Evolutionary conservation across 2,329 filamentous ascomycete species (phyloP), one percentile per base, ranked within the genome.

Genomic region (Epichloe glyceriae): DNA sequence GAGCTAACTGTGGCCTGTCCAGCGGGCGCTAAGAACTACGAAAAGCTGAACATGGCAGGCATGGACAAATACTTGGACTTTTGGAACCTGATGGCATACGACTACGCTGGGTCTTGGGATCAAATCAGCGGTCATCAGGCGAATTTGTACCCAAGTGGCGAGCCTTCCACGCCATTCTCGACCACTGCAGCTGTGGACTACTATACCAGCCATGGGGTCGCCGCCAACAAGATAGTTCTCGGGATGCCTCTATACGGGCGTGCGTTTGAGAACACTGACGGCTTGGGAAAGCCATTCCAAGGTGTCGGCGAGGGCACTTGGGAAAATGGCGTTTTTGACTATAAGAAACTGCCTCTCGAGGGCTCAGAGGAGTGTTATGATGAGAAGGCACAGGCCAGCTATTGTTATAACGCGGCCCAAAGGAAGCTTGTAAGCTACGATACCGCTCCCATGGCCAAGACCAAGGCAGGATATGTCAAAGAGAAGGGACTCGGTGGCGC

Each of bases 211-310:
- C 74, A 77, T 12, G 83, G 83, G 6, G 81, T 96, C 0, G 62
- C 75, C 0, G 63, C 81, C 0, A 62, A 73, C 54, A 96, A 95
- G 69, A 79, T 97, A 50, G 86, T 95, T 3, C 67, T 96, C 14
- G 90, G 91, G 3, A 91, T 96, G 85, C 90, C 91, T 2, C 72
- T 97, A 12, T 97, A 96, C 63, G 91, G 91, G 1, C 85, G 89
- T 37, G 81, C 87, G 0, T 97, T 96, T 64, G 75, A 82, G 58
- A 79, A 81, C 56, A 96, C 91, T 0, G 75, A 84, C 26, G 90
- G 89, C 0, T 76, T 80, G 0, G 91, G 91, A 1, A 66, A 72
- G 34, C 69, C 79, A 0, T 96, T 77, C 67, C 76, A 66, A 46
- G 89, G 88, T 6, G 74, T 87, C 8, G 90, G 89, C 1, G 74